Evolutionary conservation across 1,284 basidiomycete genomes (phyloP).

Genomic region (Trametes sp.): DNA sequence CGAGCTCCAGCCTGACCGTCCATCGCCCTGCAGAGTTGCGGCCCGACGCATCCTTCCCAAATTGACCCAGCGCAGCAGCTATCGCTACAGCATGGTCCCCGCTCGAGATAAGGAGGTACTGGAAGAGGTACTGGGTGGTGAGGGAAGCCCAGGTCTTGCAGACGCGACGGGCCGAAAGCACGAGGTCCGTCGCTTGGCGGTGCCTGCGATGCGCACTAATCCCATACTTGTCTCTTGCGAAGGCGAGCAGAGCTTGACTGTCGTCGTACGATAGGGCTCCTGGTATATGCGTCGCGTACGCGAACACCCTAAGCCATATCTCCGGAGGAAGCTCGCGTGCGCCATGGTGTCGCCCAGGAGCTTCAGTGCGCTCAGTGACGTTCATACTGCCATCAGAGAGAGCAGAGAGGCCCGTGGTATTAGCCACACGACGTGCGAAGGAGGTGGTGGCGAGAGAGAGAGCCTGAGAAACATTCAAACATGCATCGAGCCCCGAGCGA

Average conservation of each 20-base stretch:
- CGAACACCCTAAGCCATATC: slow-evolving; percentile 45
- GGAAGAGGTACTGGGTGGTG: slow-evolving; percentile 37
- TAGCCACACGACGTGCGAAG: background rate
- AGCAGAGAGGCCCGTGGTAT: background rate
- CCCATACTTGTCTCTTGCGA: slow-evolving; percentile 42
- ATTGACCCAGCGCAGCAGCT: slow-evolving; percentile 28
- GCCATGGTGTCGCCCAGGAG: background rate
- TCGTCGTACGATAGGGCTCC: slow-evolving; percentile 40
- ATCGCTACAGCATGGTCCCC: slow-evolving; percentile 39
- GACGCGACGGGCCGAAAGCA: slow-evolving; percentile 41
- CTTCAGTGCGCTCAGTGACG: background rate
- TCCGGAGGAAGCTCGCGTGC: slow-evolving; percentile 33
- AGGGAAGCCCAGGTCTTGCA: slow-evolving; percentile 42
- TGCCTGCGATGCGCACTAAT: slow-evolving; percentile 41
- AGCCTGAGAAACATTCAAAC: slow-evolving; percentile 2
- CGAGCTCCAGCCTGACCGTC: slow-evolving; percentile 42
- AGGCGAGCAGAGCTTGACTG: slow-evolving; percentile 39
- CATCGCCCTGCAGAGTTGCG: slow-evolving; percentile 20
- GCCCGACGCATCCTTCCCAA: background rate
- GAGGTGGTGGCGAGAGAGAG: background rate
- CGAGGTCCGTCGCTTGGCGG: slow-evolving; percentile 38
- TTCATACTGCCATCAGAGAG: background rate
- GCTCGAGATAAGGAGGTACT: slow-evolving; percentile 43
- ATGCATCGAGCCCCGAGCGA: slow-evolving; percentile 3
- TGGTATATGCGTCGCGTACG: slow-evolving; percentile 40